Conservation (phyloP, 179 eudicot species). For the Carnegiea gigantea region DNA sequence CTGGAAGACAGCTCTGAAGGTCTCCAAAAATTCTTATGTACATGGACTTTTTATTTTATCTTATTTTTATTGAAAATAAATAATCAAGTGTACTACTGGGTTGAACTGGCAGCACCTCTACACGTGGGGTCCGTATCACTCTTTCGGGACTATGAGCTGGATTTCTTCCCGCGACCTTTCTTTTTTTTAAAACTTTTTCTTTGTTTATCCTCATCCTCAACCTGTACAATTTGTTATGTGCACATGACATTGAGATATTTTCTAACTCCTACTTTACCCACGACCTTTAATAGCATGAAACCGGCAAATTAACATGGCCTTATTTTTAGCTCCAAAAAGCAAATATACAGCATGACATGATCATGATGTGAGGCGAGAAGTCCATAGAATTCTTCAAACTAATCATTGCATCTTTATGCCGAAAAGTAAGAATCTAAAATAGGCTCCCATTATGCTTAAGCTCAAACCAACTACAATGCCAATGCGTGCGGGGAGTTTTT, state of each 20-base stretch:
- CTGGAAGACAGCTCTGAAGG: constrained; percentile 31
- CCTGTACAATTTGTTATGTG: not conserved
- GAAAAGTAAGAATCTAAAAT: not conserved
- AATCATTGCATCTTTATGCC: not conserved
- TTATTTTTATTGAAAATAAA: not conserved
- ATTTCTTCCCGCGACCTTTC: constrained; percentile 7
- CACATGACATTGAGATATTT: not conserved
- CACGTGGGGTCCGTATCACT: constrained; percentile 36
- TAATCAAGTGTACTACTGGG: not conserved
- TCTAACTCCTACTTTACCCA: not conserved
- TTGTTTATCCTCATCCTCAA: not conserved
- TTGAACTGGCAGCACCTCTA: constrained; percentile 34
- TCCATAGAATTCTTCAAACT: not conserved
- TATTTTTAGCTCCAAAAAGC: not conserved
- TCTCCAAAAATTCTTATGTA: constrained; percentile 6
- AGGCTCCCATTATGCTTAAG: not conserved
- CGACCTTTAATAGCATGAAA: too few species aligned
- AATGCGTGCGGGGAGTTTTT: too few species aligned
- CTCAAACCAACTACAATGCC: too few species aligned
- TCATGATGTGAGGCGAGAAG: not conserved
- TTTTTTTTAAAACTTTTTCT: too few species aligned
- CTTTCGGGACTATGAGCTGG: constrained; percentile 27
- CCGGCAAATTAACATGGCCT: too few species aligned
- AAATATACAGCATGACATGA: not conserved
- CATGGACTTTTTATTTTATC: not conserved